phyloP scores from a whole-genome alignment of 2,329 filamentous ascomycete species.

The Neofusicoccum parvum region DNA sequence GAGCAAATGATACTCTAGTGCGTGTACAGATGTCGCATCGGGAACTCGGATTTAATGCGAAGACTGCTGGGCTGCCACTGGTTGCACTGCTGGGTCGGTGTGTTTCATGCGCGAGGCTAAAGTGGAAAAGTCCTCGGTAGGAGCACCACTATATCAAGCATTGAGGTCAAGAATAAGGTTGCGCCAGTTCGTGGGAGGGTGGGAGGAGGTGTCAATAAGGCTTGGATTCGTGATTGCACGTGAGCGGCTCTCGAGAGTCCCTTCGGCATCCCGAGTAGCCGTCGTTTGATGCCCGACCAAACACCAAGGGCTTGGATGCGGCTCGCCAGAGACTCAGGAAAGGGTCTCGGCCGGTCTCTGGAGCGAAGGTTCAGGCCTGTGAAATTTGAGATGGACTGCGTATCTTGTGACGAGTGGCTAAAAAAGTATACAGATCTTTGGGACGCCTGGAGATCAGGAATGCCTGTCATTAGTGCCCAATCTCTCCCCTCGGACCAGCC shows the following conservation, averaged over 20 bases:
- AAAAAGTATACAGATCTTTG: background rate
- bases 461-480: too few relatives aligned
- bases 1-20: background rate
- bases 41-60: too few relatives aligned
- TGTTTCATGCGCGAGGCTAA: background rate
- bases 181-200: background rate
- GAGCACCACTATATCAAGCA: background rate
- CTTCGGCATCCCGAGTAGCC: background rate
- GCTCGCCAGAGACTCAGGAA: background rate
- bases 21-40: too few relatives aligned
- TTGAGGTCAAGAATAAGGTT: background rate
- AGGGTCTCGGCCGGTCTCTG: background rate
- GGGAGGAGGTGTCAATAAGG: constrained; percentile 2
- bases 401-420: background rate
- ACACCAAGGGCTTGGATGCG: background rate
- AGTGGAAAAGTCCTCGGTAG: background rate
- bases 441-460: background rate
- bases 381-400: background rate
- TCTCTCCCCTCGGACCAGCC: too few relatives aligned
- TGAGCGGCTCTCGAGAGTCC: background rate
- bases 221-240: constrained; percentile 13
- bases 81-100: background rate
- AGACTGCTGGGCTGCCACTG: too few relatives aligned
- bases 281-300: background rate
- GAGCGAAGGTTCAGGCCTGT: background rate